Conservation (phyloP, 768 basidiomycete genomes). For the Butyriboletus loyo region DNA sequence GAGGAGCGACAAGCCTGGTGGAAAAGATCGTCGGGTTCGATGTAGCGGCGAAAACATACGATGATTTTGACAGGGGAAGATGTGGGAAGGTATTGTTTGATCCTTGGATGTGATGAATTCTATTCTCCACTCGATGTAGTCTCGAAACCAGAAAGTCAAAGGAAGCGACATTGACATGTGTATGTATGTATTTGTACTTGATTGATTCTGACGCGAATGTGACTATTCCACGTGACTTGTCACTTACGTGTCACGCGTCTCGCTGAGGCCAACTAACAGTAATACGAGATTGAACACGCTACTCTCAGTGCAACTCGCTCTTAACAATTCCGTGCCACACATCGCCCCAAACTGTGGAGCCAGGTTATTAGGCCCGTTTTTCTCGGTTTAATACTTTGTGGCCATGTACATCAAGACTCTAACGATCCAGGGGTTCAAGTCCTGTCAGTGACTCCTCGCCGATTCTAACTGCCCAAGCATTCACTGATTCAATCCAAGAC, state of each 20-base stretch:
- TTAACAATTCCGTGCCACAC: background rate
- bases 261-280: background rate
- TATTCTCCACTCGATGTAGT: background rate
- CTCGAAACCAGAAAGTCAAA: background rate
- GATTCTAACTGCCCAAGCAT: background rate
- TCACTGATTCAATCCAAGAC: conserved; percentile 41
- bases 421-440: conserved; percentile 96
- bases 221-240: conserved; percentile 23
- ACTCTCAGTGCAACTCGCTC: background rate
- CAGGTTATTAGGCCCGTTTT: background rate
- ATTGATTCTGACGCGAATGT: conserved; percentile 14
- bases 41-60: conserved; percentile 56
- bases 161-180: no score
- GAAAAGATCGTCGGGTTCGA: conserved; percentile 63
- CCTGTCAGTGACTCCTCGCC: conserved; percentile 52
- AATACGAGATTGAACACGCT: background rate
- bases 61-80: conserved; percentile 65
- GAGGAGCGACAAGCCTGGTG: conserved; percentile 57
- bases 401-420: conserved; percentile 83
- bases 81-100: conserved; percentile 78
- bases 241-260: conserved; percentile 13
- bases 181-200: no score
- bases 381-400: background rate
- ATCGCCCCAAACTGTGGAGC: background rate
- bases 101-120: conserved; percentile 50